Evolutionary conservation across 768 basidiomycete genomes (phyloP), one percentile per base, ranked within the genome.

Genomic region (Amanita subjunquillea): DNA sequence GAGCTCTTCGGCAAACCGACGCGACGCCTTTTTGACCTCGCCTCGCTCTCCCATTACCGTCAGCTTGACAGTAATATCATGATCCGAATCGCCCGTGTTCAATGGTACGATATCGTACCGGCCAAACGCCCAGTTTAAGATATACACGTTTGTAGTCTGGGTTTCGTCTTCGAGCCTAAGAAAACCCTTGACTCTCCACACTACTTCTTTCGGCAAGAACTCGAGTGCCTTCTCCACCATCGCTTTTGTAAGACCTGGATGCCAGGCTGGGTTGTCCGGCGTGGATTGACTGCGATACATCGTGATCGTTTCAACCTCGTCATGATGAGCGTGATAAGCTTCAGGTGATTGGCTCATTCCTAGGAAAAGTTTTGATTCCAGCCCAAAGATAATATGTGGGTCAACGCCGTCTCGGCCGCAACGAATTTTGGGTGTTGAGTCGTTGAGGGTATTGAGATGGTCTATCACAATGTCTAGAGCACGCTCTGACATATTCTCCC

Each of bases 41-140:
- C 91, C 91, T 41, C 84, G 73, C 63, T 88, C 86, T 7, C 93
- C 93, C 94, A 97, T 97, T 27, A 88, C 76, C n/a, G 91, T 95
- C 63, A 95, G 57, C 51, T 75, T 71, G 22, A 91, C 61, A 27
- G 72, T 5, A 13, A 34, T 69, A 3, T 66, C 72, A 9, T 58
- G 62, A 1, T 60, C 62, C 20, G 58, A 59, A n/a, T 63, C 47
- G 34, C 59, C 58, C n/a, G 67, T 66, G 1, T 64, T 65, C 36
- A 67, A 57, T 17, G 64, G 58, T 3, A 65, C 70, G 9, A 82
- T 75, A 25, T 92, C 89, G 62, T 78, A 83, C 38, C 93, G 78
- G 12, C 90, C 90, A 68, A 96, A 97, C 6, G 93, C 92, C 91
- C 91, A 97, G 63, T 97, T 97, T 54, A 95, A 59, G 54, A 92